phyloP scores from a whole-genome alignment of 2,329 filamentous ascomycete species.

The Colletotrichum trifolii region DNA sequence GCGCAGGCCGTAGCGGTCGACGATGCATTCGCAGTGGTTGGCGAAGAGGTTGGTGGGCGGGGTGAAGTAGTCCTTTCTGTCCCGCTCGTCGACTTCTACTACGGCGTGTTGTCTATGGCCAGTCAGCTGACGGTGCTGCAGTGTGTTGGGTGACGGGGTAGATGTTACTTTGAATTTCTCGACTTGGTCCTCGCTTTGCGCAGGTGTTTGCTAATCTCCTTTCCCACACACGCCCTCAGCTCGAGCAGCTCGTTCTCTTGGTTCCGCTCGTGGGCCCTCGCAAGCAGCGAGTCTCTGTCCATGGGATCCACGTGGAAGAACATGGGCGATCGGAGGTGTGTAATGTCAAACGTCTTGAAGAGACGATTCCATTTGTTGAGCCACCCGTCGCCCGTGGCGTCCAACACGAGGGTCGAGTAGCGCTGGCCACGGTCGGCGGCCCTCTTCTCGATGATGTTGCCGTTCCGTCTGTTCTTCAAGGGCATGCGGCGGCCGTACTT shows the following conservation, averaged over 20 bases:
- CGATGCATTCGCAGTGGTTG: slow-evolving; percentile 69
- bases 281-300: slow-evolving; percentile 79
- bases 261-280: slow-evolving; percentile 71
- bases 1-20: slow-evolving; percentile 68
- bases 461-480: slow-evolving; percentile 63
- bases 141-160: slow-evolving; percentile 19
- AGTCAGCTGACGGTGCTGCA: slow-evolving; percentile 26
- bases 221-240: slow-evolving; percentile 80
- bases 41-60: slow-evolving; percentile 71
- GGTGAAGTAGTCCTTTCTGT: slow-evolving; percentile 76
- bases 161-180: slow-evolving; percentile 31
- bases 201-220: slow-evolving; percentile 82
- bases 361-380: slow-evolving; percentile 77
- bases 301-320: slow-evolving; percentile 84
- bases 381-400: slow-evolving; percentile 72
- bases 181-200: slow-evolving; percentile 58
- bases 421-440: slow-evolving; percentile 40
- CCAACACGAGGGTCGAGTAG: slow-evolving; percentile 66
- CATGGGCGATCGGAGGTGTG: slow-evolving; percentile 81
- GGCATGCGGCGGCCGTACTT: slow-evolving; percentile 71
- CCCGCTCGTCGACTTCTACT: slow-evolving; percentile 71
- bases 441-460: slow-evolving; percentile 41
- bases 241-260: slow-evolving; percentile 74
- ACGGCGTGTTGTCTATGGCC: slow-evolving; percentile 53
- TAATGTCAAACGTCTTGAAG: slow-evolving; percentile 76